Evolutionary conservation across 2,329 filamentous ascomycete genomes (phyloP).

Genomic region (Arthroderma sp.): DNA sequence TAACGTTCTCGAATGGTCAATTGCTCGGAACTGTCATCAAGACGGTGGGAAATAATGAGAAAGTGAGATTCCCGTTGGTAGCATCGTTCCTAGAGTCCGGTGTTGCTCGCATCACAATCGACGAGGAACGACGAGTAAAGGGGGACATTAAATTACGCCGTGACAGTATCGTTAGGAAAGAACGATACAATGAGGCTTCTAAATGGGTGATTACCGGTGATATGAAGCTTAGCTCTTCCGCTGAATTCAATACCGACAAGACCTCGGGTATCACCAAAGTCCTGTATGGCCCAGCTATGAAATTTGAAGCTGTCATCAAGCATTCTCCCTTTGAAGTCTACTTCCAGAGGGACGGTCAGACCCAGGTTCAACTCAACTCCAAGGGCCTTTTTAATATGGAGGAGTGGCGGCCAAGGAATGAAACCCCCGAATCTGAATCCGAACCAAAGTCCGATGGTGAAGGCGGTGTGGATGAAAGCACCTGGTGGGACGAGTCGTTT

Average conservation of each 20-base stretch:
- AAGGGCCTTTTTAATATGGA: constrained; percentile 85
- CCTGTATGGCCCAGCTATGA: constrained; percentile 62
- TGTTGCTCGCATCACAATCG: constrained; percentile 71
- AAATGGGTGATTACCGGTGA: constrained; percentile 80
- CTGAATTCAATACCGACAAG: constrained; percentile 54
- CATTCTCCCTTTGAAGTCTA: constrained; percentile 75
- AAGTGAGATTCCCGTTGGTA: constrained; percentile 64
- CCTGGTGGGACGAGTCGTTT: constrained; percentile 97
- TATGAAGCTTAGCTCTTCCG: constrained; percentile 57
- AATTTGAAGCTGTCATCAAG: constrained; percentile 70
- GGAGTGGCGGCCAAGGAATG: constrained; percentile 84
- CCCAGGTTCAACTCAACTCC: constrained; percentile 79
- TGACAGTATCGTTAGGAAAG: constrained; percentile 71
- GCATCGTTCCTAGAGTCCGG: constrained; percentile 85
- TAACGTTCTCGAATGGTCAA: constrained; percentile 66
- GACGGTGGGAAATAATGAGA: constrained; percentile 54
- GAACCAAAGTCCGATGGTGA: constrained; percentile 24
- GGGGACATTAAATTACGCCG: constrained; percentile 81
- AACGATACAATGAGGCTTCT: constrained; percentile 85
- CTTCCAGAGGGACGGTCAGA: constrained; percentile 70
- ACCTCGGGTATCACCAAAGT: constrained; percentile 58
- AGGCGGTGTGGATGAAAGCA: constrained; percentile 60
- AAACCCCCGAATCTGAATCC: constrained; percentile 38
- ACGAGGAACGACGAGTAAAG: constrained; percentile 82
- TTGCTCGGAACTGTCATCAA: constrained; percentile 75